These are phyloP conservation scores for Hawksworthiomyces lignivorus DNA, from an alignment of 2,329 filamentous ascomycete genomes.

Conservation along the genomic window DNA sequence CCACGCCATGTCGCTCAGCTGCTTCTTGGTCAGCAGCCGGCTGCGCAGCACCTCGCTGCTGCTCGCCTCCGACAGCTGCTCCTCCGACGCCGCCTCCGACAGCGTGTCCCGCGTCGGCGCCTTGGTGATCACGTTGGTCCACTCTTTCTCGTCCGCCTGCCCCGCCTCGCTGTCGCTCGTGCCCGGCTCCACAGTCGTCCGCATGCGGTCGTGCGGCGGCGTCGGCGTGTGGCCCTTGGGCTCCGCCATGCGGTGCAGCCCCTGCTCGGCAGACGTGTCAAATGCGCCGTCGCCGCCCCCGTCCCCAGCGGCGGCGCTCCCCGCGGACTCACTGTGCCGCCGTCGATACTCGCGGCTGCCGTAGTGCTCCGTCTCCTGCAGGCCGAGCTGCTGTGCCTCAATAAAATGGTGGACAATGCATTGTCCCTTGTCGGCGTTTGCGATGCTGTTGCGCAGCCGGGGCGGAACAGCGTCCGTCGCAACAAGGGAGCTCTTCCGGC, in stretches of 20 bases:
- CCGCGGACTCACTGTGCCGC: not conserved
- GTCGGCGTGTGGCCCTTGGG: conserved; percentile 23
- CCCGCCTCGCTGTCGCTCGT: conserved; percentile 38
- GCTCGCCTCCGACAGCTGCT: conserved; percentile 45
- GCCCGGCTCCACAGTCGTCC: conserved; percentile 30
- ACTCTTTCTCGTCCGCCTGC: conserved; percentile 49
- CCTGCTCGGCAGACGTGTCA: conserved; percentile 21
- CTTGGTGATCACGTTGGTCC: conserved; percentile 42
- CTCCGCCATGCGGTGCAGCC: conserved; percentile 24
- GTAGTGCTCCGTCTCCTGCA: conserved; percentile 4
- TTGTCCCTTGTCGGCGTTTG: conserved; percentile 36
- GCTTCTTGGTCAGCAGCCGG: conserved; percentile 86
- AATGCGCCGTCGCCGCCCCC: conserved; percentile 8
- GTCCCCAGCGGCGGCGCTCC: not conserved
- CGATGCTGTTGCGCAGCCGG: conserved; percentile 23
- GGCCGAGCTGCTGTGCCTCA: conserved; percentile 42
- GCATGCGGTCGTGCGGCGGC: conserved; percentile 9
- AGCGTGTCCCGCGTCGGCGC: conserved; percentile 24
- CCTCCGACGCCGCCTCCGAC: conserved; percentile 23
- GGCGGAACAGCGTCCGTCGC: conserved; percentile 36
- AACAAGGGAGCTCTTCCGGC: conserved; percentile 60
- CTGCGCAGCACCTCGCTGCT: conserved; percentile 35
- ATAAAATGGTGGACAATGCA: conserved; percentile 61
- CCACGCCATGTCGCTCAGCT: conserved; percentile 95
- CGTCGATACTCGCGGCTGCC: not conserved